Conservation (phyloP, 768 basidiomycete genomes). For the Mycena sanguinolenta region DNA sequence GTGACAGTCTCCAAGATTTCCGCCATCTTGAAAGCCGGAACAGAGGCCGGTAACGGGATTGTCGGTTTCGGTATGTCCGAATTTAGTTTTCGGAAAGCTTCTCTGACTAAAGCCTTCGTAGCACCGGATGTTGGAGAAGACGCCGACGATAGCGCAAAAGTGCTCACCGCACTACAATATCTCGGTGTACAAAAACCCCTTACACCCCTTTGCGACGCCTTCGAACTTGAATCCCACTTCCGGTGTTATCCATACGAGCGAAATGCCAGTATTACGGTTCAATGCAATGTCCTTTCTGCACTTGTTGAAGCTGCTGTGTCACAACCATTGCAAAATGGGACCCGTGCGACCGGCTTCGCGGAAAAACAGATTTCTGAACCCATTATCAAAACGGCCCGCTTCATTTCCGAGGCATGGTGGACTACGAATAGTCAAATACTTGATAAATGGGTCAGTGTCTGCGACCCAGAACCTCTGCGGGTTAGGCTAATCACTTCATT, state of each 20-base stretch:
- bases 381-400: not conserved
- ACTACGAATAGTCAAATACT: not conserved
- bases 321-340: not conserved
- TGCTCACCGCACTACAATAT: not conserved
- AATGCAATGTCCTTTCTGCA: not conserved
- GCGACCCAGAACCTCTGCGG: too few species aligned
- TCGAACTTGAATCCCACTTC: slow-evolving; percentile 7
- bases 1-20: not conserved
- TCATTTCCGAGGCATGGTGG: not conserved
- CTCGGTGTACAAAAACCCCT: not conserved
- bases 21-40: not conserved
- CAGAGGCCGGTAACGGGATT: not conserved
- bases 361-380: not conserved
- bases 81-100: not conserved
- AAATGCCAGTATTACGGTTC: not conserved
- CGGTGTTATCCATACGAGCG: slow-evolving; percentile 5
- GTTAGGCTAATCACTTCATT: not conserved
- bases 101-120: not conserved
- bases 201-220: not conserved
- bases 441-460: not conserved
- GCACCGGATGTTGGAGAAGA: not conserved
- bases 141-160: slow-evolving; percentile 1
- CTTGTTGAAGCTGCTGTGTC: not conserved
- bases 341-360: not conserved
- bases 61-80: not conserved